Conservation (phyloP, 805 yeast species). For the Ogataea henricii region DNA sequence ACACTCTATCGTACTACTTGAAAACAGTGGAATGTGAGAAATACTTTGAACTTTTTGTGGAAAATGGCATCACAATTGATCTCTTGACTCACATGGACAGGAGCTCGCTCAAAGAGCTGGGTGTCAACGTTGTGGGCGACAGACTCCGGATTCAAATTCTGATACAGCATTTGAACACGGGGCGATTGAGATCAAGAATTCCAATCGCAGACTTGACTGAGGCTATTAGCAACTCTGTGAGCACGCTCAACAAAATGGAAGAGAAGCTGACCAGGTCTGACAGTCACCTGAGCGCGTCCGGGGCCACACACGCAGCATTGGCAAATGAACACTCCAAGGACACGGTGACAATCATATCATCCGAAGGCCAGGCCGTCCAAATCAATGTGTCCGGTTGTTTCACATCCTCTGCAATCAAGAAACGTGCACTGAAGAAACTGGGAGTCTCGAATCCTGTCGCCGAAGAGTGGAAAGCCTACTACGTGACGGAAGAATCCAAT, state of each 20-base stretch:
- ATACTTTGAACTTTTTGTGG: constrained; percentile 32
- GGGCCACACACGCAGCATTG: not conserved
- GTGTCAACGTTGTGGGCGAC: constrained; percentile 81
- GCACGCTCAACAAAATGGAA: constrained; percentile 21
- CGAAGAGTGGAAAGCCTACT: constrained; percentile 56
- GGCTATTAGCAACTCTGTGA: constrained; percentile 18
- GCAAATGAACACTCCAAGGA: constrained; percentile 9
- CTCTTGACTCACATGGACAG: constrained; percentile 62
- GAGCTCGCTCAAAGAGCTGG: constrained; percentile 67
- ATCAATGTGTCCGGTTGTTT: constrained; percentile 78
- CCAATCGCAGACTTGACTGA: constrained; percentile 24
- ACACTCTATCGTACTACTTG: constrained; percentile 23
- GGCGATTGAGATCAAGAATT: constrained; percentile 25
- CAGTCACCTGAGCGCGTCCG: constrained; percentile 2
- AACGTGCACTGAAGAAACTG: constrained; percentile 61
- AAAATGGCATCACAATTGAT: constrained; percentile 58
- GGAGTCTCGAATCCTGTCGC: constrained; percentile 47
- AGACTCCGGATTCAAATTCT: constrained; percentile 67
- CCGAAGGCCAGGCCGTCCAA: constrained; percentile 69
- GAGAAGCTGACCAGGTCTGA: constrained; percentile 1
- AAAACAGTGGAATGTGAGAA: constrained; percentile 30
- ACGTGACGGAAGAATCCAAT: constrained; percentile 47
- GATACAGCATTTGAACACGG: constrained; percentile 47
- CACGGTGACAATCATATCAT: constrained; percentile 65
- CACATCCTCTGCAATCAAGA: constrained; percentile 76